Conservation (phyloP, 305 asterid genomes). For the Fraxinus xanthoxyloides region DNA sequence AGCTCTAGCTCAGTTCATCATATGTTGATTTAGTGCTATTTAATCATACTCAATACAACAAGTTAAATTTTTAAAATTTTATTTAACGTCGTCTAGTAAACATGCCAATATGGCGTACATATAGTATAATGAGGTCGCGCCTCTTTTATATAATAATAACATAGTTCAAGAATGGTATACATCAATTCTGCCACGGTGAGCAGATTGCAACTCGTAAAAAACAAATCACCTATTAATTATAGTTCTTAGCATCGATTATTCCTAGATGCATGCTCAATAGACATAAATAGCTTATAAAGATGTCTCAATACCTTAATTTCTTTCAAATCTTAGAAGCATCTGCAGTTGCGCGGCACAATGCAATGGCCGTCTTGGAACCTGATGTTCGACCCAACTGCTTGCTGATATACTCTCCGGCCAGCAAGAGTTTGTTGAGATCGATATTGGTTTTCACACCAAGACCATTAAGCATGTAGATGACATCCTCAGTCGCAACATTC, state of each 20-base stretch:
- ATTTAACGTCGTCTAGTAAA: background rate
- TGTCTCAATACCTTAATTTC: background rate
- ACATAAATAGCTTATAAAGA: background rate
- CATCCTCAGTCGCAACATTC: conserved; percentile 95
- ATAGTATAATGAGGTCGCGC: background rate
- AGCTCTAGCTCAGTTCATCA: background rate
- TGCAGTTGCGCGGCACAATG: conserved; percentile 43
- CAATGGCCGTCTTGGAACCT: conserved; percentile 86
- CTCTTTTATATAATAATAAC: background rate
- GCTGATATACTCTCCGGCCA: conserved; percentile 76
- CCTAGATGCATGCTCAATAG: background rate
- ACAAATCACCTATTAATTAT: background rate
- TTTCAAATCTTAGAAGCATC: conserved; percentile 44
- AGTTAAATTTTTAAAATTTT: background rate
- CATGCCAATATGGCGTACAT: background rate
- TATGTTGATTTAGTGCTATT: background rate
- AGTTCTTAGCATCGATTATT: background rate
- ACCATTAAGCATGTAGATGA: conserved; percentile 86
- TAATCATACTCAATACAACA: background rate
- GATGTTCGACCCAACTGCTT: conserved; percentile 60
- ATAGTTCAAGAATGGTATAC: background rate
- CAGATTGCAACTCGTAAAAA: background rate
- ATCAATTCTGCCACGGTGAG: background rate
- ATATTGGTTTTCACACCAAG: conserved; percentile 74
- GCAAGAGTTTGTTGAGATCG: conserved; percentile 67